These are phyloP conservation scores for Tulasnella sp. DNA, from an alignment of 768 basidiomycete genomes.

Conservation along the genomic window DNA sequence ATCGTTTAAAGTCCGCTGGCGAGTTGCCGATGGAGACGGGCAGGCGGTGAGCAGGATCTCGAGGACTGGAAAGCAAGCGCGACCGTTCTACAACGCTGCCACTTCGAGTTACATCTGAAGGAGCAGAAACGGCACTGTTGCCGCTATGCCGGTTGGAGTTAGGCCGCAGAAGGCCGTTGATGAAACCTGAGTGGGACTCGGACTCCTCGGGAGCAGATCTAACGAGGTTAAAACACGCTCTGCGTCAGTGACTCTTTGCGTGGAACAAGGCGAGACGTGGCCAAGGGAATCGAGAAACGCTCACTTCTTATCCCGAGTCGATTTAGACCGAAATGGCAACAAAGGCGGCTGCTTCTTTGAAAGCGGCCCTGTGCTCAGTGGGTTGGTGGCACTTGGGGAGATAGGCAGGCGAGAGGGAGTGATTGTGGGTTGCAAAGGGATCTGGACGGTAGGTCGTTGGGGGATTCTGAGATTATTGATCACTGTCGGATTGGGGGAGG, in stretches of 20 bases:
- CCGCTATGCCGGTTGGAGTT: background rate
- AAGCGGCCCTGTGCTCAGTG: background rate
- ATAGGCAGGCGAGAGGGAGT: background rate
- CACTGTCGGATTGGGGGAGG: background rate
- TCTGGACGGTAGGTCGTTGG: conserved; percentile 2
- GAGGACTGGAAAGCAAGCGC: background rate
- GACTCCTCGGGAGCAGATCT: background rate
- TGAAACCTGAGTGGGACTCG: background rate
- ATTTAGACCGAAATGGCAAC: conserved; percentile 11
- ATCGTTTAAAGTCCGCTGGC: background rate
- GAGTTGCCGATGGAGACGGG: background rate
- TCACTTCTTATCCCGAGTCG: background rate
- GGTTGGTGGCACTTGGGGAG: background rate
- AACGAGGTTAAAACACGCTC: background rate
- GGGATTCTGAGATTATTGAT: background rate
- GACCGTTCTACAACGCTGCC: background rate
- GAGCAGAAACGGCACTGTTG: background rate
- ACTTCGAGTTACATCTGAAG: background rate
- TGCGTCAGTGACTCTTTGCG: background rate
- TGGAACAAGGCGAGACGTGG: background rate
- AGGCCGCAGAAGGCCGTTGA: background rate
- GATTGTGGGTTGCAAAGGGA: background rate
- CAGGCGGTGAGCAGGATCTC: background rate
- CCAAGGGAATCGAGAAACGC: background rate
- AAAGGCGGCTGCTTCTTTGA: conserved; percentile 8